phyloP scores from a whole-genome alignment of 768 basidiomycete genomes.

The Podaxis carcinomalis region DNA sequence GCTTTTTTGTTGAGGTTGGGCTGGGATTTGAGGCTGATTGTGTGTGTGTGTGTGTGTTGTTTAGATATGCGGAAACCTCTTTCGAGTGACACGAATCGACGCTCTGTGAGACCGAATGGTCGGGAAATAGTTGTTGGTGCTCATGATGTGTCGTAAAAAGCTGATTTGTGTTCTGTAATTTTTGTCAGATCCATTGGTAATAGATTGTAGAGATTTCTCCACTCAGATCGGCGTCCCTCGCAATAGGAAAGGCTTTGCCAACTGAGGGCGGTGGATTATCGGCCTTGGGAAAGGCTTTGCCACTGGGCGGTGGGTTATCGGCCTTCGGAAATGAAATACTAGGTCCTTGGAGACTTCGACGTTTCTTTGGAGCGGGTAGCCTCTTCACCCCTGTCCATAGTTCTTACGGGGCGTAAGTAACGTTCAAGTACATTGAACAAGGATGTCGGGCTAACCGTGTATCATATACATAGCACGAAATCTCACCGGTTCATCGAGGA shows the following conservation, averaged over 20 bases:
- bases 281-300: background rate
- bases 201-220: background rate
- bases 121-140: slow-evolving; percentile 68
- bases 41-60: background rate
- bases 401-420: no score
- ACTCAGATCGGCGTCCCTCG: background rate
- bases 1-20: background rate
- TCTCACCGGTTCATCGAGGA: no score
- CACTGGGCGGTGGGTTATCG: background rate
- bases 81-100: slow-evolving; percentile 52
- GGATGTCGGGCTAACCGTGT: no score
- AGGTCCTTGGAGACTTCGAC: background rate
- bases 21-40: background rate
- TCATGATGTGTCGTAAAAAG: slow-evolving; percentile 47
- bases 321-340: background rate
- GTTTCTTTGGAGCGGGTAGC: no score
- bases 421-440: no score
- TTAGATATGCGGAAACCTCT: slow-evolving; percentile 72
- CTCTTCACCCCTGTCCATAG: no score
- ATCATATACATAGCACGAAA: no score
- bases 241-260: background rate
- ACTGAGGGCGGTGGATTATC: background rate
- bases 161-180: slow-evolving; percentile 3
- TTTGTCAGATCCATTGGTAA: background rate
- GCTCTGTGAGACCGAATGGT: slow-evolving; percentile 68